Percentiles rank a stretch among this genome's conserved stretches.
Conservation (phyloP, 176 grass and related monocot species). For the Avena atlantica region DNA sequence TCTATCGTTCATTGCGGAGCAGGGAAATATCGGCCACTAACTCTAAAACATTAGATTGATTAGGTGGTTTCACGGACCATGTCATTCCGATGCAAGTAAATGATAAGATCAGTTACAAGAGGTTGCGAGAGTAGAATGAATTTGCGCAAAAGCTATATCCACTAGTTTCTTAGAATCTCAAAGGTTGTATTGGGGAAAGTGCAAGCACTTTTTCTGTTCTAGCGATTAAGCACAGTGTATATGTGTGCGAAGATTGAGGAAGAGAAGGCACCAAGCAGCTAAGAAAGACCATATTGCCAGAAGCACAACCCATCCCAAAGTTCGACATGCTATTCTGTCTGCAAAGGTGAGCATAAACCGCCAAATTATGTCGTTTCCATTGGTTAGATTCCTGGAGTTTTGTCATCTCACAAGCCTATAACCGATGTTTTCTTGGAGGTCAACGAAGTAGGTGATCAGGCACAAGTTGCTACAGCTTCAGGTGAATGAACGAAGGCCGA, state of each 20-base stretch:
- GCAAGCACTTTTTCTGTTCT: background rate
- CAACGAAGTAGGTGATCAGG: too few species aligned
- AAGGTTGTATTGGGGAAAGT: background rate
- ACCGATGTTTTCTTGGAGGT: background rate
- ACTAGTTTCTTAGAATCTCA: too few species aligned
- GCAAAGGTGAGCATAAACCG: slow-evolving; percentile 60
- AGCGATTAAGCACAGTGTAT: background rate
- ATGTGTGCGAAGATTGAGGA: slow-evolving; percentile 71
- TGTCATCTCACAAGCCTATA: background rate
- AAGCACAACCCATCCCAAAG: slow-evolving; percentile 71
- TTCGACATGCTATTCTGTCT: slow-evolving; percentile 47
- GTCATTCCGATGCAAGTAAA: slow-evolving; percentile 54
- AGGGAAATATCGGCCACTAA: too few species aligned
- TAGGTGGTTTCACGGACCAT: background rate
- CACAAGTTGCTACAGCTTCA: background rate
- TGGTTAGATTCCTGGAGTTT: slow-evolving; percentile 13
- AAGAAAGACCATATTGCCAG: slow-evolving; percentile 82
- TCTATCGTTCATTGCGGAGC: background rate
- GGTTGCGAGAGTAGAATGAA: slow-evolving; percentile 77
- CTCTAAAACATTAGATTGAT: background rate
- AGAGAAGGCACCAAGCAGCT: slow-evolving; percentile 62
- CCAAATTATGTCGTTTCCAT: background rate
- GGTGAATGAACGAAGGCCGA: background rate
- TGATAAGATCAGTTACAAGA: slow-evolving; percentile 78
- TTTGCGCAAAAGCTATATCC: slow-evolving; percentile 62